A percentile compares a stretch with the other conserved stretches of the same genome.
Evolutionary conservation across 108 stramenopile species (phyloP).

Genomic region (Bacterosira constricta): DNA sequence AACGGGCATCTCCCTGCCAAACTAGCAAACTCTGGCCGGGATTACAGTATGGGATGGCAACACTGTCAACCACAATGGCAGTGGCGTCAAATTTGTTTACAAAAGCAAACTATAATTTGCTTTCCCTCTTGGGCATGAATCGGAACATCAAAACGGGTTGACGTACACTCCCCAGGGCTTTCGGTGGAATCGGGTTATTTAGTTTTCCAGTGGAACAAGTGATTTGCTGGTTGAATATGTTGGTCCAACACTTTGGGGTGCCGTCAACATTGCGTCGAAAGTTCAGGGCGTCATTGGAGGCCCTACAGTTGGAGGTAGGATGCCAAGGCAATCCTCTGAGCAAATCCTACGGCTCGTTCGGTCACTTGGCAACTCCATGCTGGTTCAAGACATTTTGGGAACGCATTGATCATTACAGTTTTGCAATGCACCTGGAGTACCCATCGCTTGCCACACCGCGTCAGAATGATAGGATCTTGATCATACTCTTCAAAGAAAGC

Average conservation of each 20-base stretch:
- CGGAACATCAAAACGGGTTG: constrained; percentile 1
- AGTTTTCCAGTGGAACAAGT: neutral
- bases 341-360: neutral
- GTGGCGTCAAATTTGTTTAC: neutral
- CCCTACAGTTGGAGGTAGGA: neutral
- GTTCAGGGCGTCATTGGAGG: neutral
- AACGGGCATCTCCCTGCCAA: neutral
- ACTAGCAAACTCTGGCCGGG: neutral
- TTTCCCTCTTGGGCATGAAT: constrained; percentile 4
- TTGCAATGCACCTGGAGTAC: neutral
- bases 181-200: constrained; percentile 3
- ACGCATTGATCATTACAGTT: neutral
- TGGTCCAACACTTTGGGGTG: neutral
- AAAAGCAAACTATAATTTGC: neutral
- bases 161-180: neutral
- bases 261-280: neutral
- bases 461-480: neutral
- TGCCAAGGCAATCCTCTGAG: neutral
- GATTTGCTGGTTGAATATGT: neutral
- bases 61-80: neutral
- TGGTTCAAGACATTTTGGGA: neutral
- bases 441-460: neutral
- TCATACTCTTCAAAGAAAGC: neutral
- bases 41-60: neutral
- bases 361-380: neutral